Evolutionary conservation across 345 rosid genomes (phyloP), one percentile per base, ranked within the genome.

Genomic region (Rhizophora mangle): DNA sequence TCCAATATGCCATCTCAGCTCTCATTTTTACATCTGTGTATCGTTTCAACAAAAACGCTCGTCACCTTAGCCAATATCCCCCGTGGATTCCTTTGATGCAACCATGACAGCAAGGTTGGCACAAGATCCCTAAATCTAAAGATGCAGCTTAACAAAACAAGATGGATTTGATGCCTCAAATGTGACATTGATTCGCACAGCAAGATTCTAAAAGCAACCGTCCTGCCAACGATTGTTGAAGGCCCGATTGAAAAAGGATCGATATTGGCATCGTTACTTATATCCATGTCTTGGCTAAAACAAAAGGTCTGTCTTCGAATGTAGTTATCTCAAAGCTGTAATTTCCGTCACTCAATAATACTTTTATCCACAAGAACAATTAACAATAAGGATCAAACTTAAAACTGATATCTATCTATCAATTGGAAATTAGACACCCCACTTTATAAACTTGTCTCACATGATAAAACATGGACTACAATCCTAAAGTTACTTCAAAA

Each of bases 1-100:
- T 88, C 65, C 94, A 54, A 60, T 95, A 92, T 2, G 93, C 99
- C 98, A 90, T 87, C 67, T 95, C 98, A 6, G 98, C 98, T 82
- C 85, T 88, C n/a, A 58, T 1, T 51, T 92, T 92, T 5, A 92
- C 97, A 78, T 90, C 89, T 0, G 98, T 83, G 76, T 79, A 92
- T 1, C 97, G 88, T 79, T 84, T 95, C 73, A 95, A 81, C 73
- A 89, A 65, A 78, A 92, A 87, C 2, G 97, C 89, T 74, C 10
- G 92, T 92, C 75, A 92, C 96, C 80, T 90, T 85, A 0, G 94
- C 98, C 63, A 92, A 75, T 83, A 95, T 92, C 77, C 97, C 96
- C 71, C 88, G 98, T 2, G 99, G 98, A 67, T 95, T 95, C 66
- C 92, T 82, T 0, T 98, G 97, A 77, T 95, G 97, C 69, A 95